Percentiles rank a stretch among this genome's conserved stretches.
These are phyloP conservation scores for Penicillium concentricum DNA, from an alignment of 2,329 filamentous ascomycete genomes.

Conservation along the genomic window DNA sequence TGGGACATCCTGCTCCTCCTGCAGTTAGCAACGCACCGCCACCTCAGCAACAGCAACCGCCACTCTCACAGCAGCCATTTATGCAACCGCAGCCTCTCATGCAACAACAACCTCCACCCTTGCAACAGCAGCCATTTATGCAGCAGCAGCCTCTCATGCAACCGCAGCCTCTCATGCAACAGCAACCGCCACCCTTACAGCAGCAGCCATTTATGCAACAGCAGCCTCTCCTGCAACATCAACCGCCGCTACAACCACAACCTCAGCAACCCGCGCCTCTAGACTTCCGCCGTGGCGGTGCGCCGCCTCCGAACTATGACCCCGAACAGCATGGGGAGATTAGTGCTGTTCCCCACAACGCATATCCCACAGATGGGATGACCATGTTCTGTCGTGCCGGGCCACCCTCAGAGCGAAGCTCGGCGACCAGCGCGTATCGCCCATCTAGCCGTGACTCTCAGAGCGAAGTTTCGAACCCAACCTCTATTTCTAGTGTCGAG, in stretches of 20 bases:
- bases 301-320: slow-evolving; percentile 48
- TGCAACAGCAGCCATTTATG: slow-evolving; percentile 38
- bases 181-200: neutral
- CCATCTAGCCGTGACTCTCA: slow-evolving; percentile 83
- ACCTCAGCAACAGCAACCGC: slow-evolving; percentile 45
- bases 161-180: slow-evolving; percentile 15
- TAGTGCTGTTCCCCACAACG: slow-evolving; percentile 77
- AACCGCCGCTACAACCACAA: neutral
- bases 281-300: slow-evolving; percentile 40
- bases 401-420: slow-evolving; percentile 67
- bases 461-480: slow-evolving; percentile 87
- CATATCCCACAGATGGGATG: slow-evolving; percentile 94
- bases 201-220: neutral
- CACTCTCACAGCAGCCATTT: slow-evolving; percentile 21
- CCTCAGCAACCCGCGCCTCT: slow-evolving; percentile 38
- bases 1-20: slow-evolving; percentile 58
- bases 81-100: slow-evolving; percentile 1
- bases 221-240: neutral
- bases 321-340: slow-evolving; percentile 65
- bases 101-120: slow-evolving; percentile 32
- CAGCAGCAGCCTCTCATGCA: slow-evolving; percentile 32
- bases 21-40: slow-evolving; percentile 50
- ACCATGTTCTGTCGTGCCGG: slow-evolving; percentile 90
- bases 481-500: slow-evolving; percentile 84
- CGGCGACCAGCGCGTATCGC: slow-evolving; percentile 65